Percentiles rank a stretch among this genome's conserved stretches.
Evolutionary conservation across 1,284 basidiomycete genomes (phyloP).

Genomic region (Thecaphora thlaspeos): DNA sequence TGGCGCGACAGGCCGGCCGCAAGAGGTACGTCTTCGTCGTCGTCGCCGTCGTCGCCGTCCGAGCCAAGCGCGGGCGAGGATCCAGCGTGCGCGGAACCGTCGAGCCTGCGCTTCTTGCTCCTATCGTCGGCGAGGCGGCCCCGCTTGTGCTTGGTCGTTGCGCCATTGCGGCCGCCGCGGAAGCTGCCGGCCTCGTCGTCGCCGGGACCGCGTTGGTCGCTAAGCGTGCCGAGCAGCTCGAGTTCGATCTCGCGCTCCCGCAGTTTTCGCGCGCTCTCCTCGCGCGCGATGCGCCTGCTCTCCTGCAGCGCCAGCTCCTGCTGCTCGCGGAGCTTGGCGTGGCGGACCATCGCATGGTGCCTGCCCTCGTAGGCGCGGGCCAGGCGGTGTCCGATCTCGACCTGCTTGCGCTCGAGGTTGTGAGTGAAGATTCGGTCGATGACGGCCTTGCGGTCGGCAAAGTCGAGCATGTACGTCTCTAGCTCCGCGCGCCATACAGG

Average conservation of each 20-base stretch:
- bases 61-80: slow-evolving; percentile 27
- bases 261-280: slow-evolving; percentile 33
- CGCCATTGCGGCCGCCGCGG: slow-evolving; percentile 23
- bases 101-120: slow-evolving; percentile 30
- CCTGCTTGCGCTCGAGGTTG: slow-evolving; percentile 23
- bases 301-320: slow-evolving; percentile 26
- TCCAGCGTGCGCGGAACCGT: slow-evolving; percentile 6
- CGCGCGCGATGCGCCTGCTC: slow-evolving; percentile 2
- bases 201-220: slow-evolving; percentile 14
- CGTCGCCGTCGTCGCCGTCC: slow-evolving; percentile 10
- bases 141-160: not conserved
- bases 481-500: slow-evolving; percentile 43
- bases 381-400: slow-evolving; percentile 34
- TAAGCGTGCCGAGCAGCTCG: slow-evolving; percentile 50
- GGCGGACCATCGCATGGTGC: slow-evolving; percentile 37
- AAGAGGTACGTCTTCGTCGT: slow-evolving; percentile 7
- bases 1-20: not conserved
- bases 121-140: slow-evolving; percentile 14
- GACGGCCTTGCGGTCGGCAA: slow-evolving; percentile 26
- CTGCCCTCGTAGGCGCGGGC: slow-evolving; percentile 42
- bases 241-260: slow-evolving; percentile 49
- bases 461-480: slow-evolving; percentile 37
- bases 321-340: slow-evolving; percentile 27
- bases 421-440: slow-evolving; percentile 38
- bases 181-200: slow-evolving; percentile 14